Evolutionary conservation across 805 yeast genomes (phyloP).

Genomic region (Nakazawaea siamensis): DNA sequence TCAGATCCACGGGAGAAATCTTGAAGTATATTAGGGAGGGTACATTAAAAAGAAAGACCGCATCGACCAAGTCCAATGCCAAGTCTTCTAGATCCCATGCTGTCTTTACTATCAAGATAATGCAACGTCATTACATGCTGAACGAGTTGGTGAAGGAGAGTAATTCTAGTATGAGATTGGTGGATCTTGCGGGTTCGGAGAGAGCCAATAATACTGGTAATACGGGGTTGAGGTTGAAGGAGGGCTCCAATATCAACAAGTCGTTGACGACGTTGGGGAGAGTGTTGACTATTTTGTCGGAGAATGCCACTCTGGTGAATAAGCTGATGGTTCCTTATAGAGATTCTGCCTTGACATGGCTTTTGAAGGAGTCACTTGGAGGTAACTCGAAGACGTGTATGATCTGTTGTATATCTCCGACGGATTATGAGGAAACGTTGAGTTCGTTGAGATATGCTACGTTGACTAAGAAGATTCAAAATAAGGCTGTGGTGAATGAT

Average conservation of each 20-base stretch:
- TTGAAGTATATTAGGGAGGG: conserved; percentile 40
- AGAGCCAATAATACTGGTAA: conserved; percentile 56
- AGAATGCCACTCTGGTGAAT: conserved; percentile 22
- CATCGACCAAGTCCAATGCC: conserved; percentile 66
- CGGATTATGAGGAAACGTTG: conserved; percentile 68
- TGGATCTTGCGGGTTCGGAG: conserved; percentile 80
- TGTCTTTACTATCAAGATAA: conserved; percentile 53
- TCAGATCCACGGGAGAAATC: conserved; percentile 43
- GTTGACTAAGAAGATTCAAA: conserved; percentile 61
- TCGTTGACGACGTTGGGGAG: conserved; percentile 74
- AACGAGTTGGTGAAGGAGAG: conserved; percentile 38
- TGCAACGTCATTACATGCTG: conserved; percentile 40
- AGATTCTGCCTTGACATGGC: conserved; percentile 69
- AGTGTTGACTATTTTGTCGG: conserved; percentile 41
- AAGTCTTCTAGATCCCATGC: conserved; percentile 78
- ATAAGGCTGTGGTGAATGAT: conserved; percentile 44
- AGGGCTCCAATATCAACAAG: conserved; percentile 72
- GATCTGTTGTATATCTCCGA: conserved; percentile 80
- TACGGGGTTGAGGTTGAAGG: conserved; percentile 53
- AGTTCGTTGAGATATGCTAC: conserved; percentile 75
- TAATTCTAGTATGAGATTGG: conserved; percentile 55
- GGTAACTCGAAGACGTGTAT: conserved; percentile 82
- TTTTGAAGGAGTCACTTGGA: conserved; percentile 65
- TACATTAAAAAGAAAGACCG: conserved; percentile 51
- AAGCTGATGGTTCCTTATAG: conserved; percentile 53